A percentile compares a stretch with the other conserved stretches of the same genome.
phyloP scores from a whole-genome alignment of 352 stramenopile species.

The Blastocystis hominis region DNA sequence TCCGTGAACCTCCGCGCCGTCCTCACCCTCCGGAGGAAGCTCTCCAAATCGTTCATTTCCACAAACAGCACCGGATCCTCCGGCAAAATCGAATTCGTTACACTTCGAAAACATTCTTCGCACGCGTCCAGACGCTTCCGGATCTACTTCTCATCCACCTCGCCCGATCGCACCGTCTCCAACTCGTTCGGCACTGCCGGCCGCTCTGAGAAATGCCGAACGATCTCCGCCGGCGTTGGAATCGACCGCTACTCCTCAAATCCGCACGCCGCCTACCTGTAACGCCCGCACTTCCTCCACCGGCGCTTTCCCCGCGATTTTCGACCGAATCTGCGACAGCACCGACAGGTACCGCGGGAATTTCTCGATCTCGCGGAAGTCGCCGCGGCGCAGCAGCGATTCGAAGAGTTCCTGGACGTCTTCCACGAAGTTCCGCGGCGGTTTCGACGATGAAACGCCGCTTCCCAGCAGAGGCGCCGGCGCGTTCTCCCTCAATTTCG shows the following conservation, averaged over 20 bases:
- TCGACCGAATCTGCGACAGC: not conserved
- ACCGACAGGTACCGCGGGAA: not conserved
- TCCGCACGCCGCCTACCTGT: not conserved
- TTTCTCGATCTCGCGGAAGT: constrained; percentile 29
- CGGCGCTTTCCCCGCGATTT: not conserved
- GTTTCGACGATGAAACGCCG: not conserved
- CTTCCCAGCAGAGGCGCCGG: not conserved
- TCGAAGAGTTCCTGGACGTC: not conserved
- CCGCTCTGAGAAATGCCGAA: not conserved
- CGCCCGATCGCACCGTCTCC: not conserved
- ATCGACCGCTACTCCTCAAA: not conserved
- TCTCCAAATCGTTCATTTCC: constrained; percentile 35
- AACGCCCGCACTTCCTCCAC: not conserved
- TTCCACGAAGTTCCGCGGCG: not conserved
- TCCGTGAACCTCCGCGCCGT: not conserved
- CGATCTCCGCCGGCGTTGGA: not conserved
- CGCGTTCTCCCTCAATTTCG: not conserved
- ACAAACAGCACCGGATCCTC: constrained; percentile 51
- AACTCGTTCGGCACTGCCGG: not conserved
- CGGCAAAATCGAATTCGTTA: not conserved
- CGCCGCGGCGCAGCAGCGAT: not conserved
- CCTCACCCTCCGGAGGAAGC: not conserved
- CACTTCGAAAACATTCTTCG: not conserved
- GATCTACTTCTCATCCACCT: not conserved
- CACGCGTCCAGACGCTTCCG: not conserved